These are phyloP conservation scores for Grammothele lineata DNA, from an alignment of 768 basidiomycete genomes.

Conservation along the genomic window DNA sequence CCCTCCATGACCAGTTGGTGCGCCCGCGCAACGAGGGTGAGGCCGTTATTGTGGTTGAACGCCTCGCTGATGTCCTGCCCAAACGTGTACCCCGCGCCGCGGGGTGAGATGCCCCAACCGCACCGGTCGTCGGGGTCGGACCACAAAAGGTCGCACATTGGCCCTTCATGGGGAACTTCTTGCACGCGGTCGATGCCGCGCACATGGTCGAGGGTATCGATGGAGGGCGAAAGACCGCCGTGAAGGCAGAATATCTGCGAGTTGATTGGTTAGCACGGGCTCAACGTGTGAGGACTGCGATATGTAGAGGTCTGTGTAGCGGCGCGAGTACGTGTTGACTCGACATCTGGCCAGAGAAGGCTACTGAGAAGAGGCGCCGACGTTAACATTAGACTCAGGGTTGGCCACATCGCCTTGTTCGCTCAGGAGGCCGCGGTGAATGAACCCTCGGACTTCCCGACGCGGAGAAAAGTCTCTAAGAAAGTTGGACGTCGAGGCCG, in stretches of 20 bases:
- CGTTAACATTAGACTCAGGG: too few species aligned
- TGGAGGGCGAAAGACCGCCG: slow-evolving; percentile 96
- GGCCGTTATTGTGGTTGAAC: slow-evolving; percentile 98
- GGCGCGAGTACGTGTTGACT: too few species aligned
- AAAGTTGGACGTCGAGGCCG: too few species aligned
- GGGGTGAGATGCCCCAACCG: slow-evolving; percentile 98
- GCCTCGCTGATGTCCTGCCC: slow-evolving; percentile 99
- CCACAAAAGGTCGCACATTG: slow-evolving; percentile 99
- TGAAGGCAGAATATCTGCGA: slow-evolving; percentile 96
- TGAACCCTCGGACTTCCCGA: too few species aligned
- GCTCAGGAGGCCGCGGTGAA: too few species aligned
- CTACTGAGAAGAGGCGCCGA: too few species aligned
- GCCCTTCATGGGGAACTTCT: slow-evolving; percentile 99
- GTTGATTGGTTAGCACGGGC: too few species aligned
- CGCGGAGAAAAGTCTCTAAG: too few species aligned
- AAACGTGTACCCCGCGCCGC: slow-evolving; percentile 98
- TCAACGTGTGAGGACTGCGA: too few species aligned
- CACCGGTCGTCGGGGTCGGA: slow-evolving; percentile 99
- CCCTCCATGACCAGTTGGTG: slow-evolving; percentile 98
- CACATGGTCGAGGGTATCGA: slow-evolving; percentile 99
- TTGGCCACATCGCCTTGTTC: too few species aligned
- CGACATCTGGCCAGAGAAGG: too few species aligned
- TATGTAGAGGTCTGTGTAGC: too few species aligned
- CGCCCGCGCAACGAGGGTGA: slow-evolving; percentile 91
- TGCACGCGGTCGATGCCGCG: slow-evolving; percentile 98